Base-by-base conservation (phyloP, 176 grass and related monocot genomes). In the Carex littledalei region DNA sequence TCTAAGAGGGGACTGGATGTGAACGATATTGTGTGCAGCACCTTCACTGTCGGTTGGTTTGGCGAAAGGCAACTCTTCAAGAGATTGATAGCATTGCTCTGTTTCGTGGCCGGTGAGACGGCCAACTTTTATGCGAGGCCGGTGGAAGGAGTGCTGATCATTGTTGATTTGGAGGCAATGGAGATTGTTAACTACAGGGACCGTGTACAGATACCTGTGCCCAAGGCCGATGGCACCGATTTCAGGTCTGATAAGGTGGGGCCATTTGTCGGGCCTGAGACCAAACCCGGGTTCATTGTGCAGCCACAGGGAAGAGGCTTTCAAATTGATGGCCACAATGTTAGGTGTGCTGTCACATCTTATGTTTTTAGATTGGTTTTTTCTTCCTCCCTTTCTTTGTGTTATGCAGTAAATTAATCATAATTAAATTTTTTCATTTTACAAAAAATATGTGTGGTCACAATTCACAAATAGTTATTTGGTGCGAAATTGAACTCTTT, bases 141-240 rank as follows among this genome's bases (percentile, higher is more conserved):
- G 21, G 18, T 96, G 35, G 94, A 96, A 74, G 91, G 91, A 63
- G 75, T 96, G 31, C 82, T 90, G 49, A 43, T 93, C 32, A 84
- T 91, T 84, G 94, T 90, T 29, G 91, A 94, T 77, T 84, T 97
- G 84, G 94, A 97, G 78, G 12, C 18, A 9, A 87, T 94, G 94
- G 81, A 87, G 86, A 91, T 97, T 78, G 84, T 97, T 18, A 86
- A 61, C 52, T 97, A 87, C 78, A 67, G 56, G 35, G 89, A 97
- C 61, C 63, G 86, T 77, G 89, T 78, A 79, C 0, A 18, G 21
- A 50, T 86, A 47, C 88, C 94, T 0, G 91, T 97, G 67, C 91
- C 91, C 41, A 87, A 80, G 73, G 89, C 89, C 22, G 65, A 71
- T 8, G 91, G 88, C 35, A 97, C 94, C 31, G 89, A 97, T 41